phyloP scores from a whole-genome alignment of 768 basidiomycete species.

The Hortiboletus campestris region DNA sequence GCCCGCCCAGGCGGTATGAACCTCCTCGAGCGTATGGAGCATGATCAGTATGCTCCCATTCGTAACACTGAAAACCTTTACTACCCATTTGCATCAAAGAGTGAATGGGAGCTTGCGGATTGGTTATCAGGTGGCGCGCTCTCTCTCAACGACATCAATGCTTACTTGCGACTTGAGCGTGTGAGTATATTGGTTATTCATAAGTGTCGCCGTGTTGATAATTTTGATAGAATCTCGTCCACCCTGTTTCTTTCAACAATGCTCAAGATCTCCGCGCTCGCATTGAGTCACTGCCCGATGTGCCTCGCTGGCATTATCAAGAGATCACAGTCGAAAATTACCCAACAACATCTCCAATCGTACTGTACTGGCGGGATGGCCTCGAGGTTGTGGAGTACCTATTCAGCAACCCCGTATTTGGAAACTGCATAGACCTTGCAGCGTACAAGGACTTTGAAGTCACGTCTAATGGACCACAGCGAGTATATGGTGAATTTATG shows the following conservation, averaged over 20 bases:
- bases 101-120: slow-evolving; percentile 2
- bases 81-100: slow-evolving; percentile 1
- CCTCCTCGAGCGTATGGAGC: slow-evolving; percentile 4
- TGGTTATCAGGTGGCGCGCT: background rate
- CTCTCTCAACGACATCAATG: background rate
- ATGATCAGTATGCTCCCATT: background rate
- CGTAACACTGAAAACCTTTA: background rate
- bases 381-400: slow-evolving; percentile 28
- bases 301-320: background rate
- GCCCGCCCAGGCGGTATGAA: background rate
- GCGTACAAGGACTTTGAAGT: slow-evolving; percentile 9
- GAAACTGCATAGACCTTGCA: background rate
- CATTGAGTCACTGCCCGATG: background rate
- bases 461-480: background rate
- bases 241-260: too few relatives aligned
- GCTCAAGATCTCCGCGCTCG: background rate
- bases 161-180: too few relatives aligned
- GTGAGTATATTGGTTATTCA: too few relatives aligned
- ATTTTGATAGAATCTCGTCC: too few relatives aligned
- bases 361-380: slow-evolving; percentile 19
- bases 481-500: background rate
- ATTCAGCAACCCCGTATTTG: slow-evolving; percentile 23
- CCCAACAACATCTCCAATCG: background rate
- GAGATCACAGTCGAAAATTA: background rate
- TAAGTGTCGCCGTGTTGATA: too few relatives aligned